Conservation (phyloP, 2,329 filamentous ascomycete genomes). For the Cordyceps militaris region DNA sequence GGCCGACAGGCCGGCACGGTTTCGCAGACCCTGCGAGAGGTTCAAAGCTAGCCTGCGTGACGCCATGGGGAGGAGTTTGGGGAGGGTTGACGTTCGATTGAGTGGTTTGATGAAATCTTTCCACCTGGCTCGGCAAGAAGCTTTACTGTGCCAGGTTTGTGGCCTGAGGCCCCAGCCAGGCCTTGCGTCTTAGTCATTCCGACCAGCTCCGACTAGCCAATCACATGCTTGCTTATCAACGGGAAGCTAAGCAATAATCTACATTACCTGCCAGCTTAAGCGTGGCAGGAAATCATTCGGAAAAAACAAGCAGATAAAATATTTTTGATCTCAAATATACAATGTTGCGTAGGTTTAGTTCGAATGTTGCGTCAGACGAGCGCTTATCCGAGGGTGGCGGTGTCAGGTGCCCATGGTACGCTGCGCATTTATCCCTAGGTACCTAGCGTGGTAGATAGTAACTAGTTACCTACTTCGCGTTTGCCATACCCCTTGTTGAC, state of each 20-base stretch:
- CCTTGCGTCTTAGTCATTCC: constrained; percentile 33
- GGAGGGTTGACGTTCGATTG: constrained; percentile 42
- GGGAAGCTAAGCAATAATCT: not conserved
- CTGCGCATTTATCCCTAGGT: not conserved
- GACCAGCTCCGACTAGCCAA: constrained; percentile 37
- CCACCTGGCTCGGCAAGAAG: constrained; percentile 38
- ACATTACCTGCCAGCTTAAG: not conserved
- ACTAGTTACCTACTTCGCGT: not conserved
- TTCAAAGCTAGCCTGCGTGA: constrained; percentile 95
- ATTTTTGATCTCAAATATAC: not conserved
- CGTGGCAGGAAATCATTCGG: not conserved
- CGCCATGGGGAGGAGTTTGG: constrained; percentile 65
- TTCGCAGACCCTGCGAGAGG: constrained; percentile 84
- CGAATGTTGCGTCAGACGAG: not conserved
- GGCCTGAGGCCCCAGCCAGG: constrained; percentile 38
- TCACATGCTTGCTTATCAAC: constrained; percentile 19
- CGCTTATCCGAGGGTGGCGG: not conserved
- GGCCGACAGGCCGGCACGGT: constrained; percentile 74
- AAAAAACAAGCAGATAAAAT: not conserved
- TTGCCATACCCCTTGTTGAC: no score
- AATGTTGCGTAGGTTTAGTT: not conserved
- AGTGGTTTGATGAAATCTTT: constrained; percentile 51
- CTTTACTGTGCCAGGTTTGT: constrained; percentile 37
- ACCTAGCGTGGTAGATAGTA: not conserved
- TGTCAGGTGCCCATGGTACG: not conserved